Evolutionary conservation across 495 filamentous ascomycete genomes (phyloP).

Genomic region (Annulohypoxylon nitens): DNA sequence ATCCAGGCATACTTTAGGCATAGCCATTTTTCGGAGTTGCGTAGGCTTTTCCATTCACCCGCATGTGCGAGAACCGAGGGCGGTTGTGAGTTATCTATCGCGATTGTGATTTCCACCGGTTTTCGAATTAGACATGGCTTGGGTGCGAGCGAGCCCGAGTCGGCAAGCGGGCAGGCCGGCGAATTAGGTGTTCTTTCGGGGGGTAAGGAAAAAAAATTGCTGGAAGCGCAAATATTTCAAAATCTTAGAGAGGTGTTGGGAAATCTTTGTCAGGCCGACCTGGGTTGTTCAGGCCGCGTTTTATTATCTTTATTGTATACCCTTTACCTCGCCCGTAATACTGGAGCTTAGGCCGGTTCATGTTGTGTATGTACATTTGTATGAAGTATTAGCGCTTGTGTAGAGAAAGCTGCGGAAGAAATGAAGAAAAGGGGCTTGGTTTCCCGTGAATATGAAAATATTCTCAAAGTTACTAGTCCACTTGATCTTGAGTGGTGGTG

Average conservation of each 20-base stretch:
- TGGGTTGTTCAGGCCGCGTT: constrained; percentile 25
- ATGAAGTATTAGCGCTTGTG: constrained; percentile 32
- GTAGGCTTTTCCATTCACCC: constrained; percentile 6
- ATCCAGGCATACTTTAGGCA: constrained; percentile 9
- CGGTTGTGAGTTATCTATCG: constrained; percentile 19
- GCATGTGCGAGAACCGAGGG: constrained; percentile 4
- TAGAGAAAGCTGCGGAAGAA: constrained; percentile 10
- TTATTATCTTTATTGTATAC: constrained; percentile 19
- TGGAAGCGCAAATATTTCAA: constrained; percentile 32
- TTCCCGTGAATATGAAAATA: constrained; percentile 7
- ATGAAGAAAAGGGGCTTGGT: constrained; percentile 19
- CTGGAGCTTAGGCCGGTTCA: constrained; percentile 42
- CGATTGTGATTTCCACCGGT: constrained; percentile 21
- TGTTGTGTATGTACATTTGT: constrained; percentile 38
- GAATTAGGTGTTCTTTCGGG: constrained; percentile 38
- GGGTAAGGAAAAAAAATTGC: constrained; percentile 31
- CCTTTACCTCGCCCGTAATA: constrained; percentile 38
- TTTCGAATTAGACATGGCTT: constrained; percentile 30
- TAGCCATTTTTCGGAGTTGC: background rate
- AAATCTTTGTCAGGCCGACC: constrained; percentile 34
- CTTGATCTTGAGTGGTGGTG: background rate
- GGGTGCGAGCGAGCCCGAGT: constrained; percentile 23
- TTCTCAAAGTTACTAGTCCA: background rate
- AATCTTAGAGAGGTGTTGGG: constrained; percentile 28
- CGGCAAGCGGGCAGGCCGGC: constrained; percentile 32